phyloP scores from a whole-genome alignment of 768 basidiomycete genomes.

The Lentinula aciculospora region DNA sequence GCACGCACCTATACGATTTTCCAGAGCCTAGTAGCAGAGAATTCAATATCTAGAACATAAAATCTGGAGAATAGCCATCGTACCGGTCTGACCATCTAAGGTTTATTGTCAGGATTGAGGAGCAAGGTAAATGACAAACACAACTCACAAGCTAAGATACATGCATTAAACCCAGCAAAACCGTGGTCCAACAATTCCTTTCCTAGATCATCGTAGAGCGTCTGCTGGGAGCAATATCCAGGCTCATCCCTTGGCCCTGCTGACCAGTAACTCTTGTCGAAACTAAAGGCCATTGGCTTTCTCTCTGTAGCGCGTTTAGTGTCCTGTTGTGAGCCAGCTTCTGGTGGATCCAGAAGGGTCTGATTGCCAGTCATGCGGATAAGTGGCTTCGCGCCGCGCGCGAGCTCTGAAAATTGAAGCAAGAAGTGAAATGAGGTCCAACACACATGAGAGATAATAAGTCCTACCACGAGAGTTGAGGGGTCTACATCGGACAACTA shows the following conservation, averaged over 20 bases:
- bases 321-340: conserved; percentile 60
- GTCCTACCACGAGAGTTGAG: conserved; percentile 87
- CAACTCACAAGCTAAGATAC: conserved; percentile 95
- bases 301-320: conserved; percentile 84
- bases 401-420: conserved; percentile 56
- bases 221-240: conserved; percentile 90
- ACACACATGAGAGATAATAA: neutral
- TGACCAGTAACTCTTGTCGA: conserved; percentile 98
- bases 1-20: conserved; percentile 81
- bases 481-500: conserved; percentile 92
- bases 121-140: neutral
- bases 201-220: conserved; percentile 90
- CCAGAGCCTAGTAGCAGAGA: conserved; percentile 59
- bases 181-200: conserved; percentile 93
- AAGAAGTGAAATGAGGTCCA: neutral
- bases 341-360: conserved; percentile 89
- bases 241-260: conserved; percentile 88
- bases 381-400: conserved; percentile 88
- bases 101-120: conserved; percentile 7
- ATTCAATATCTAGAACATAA: neutral
- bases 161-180: conserved; percentile 95
- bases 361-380: conserved; percentile 95
- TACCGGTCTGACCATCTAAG: conserved; percentile 81
- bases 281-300: conserved; percentile 86
- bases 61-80: conserved; percentile 16